Base-by-base conservation (phyloP, 179 eudicot genomes). In the Amaranthus tricolor region DNA sequence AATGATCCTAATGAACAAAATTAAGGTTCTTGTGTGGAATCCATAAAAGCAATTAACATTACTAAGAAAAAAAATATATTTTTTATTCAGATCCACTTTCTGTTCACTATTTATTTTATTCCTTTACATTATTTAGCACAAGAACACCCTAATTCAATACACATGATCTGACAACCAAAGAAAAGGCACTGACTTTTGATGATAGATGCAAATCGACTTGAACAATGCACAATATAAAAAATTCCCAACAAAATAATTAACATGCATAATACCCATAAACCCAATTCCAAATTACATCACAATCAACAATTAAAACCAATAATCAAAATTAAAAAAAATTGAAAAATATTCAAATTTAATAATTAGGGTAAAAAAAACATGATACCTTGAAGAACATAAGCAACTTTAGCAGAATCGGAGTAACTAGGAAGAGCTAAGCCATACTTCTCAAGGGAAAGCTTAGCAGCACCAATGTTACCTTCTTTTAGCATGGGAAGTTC, bases 311-410 rank as follows among this genome's bases (percentile, higher is more conserved):
- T 1, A 8, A 54, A 49, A 7, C 96, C 96, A 60, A 91, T 89
- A n/a, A 50, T 5, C 15, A 53, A 12, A 40, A 71, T 5, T 10
- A 9, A 57, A 17, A 17, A 16, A 44, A n/a, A 11, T 20, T 60
- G 8, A 14, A 14, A 58, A 62, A 53, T n/a, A 44, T 15, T 84
- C 86, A 86, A 65, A 49, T 54, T 7, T 49, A 50, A 45, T 9
- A 1, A 21, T 7, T 20, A 65, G 5, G 47, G 5, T 5, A 63
- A 54, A 57, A 72, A 72, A 54, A 19, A 76, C 6, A 5, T 56
- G 31, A 24, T 81, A 91, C 97, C 97, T 90, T 90, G 93, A 78
- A 91, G 95, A 82, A 91, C 95, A 67, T 90, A 90, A 20, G 92
- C 95, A 52, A 91, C 89, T 84, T 88, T 90, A 63, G 92, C 78